phyloP scores from a whole-genome alignment of 2,329 filamentous ascomycete genomes.

The Lachnellula cervina region DNA sequence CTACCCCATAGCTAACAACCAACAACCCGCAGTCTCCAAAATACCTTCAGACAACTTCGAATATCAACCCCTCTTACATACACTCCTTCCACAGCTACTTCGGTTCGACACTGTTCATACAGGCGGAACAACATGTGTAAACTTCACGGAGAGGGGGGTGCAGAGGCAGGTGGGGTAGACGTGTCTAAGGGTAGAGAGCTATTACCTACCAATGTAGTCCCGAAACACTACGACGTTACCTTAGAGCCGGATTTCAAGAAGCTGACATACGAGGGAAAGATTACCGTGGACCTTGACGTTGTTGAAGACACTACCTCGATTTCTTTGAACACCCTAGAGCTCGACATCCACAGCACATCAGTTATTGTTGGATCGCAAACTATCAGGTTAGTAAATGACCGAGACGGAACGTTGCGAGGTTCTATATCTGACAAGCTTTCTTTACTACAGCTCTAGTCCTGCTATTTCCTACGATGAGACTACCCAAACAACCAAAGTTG shows the following conservation, averaged over 20 bases:
- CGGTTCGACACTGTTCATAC: constrained; percentile 64
- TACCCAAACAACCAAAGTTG: constrained; percentile 75
- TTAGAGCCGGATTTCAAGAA: constrained; percentile 87
- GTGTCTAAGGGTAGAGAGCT: constrained; percentile 70
- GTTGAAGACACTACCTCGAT: constrained; percentile 79
- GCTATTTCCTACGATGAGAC: constrained; percentile 70
- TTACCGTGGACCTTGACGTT: constrained; percentile 83
- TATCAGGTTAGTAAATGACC: constrained; percentile 37
- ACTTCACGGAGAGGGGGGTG: constrained; percentile 50
- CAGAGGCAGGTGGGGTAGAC: constrained; percentile 51
- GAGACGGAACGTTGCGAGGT: constrained; percentile 1
- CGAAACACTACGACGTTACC: constrained; percentile 85
- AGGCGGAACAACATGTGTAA: constrained; percentile 68
- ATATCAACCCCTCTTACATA: constrained; percentile 15
- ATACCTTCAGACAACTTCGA: constrained; percentile 21
- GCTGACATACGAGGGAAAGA: constrained; percentile 80
- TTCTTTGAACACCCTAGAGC: constrained; percentile 80
- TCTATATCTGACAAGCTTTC: constrained; percentile 16
- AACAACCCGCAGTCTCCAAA: constrained; percentile 17
- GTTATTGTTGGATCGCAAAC: constrained; percentile 56
- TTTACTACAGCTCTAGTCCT: constrained; percentile 54
- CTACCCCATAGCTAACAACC: constrained; percentile 1
- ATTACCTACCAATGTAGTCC: constrained; percentile 85
- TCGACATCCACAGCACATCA: constrained; percentile 73
- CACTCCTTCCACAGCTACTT: constrained; percentile 19